Conservation (phyloP, 75 land plant genomes). For the Pseudotsuga menziesii region DNA sequence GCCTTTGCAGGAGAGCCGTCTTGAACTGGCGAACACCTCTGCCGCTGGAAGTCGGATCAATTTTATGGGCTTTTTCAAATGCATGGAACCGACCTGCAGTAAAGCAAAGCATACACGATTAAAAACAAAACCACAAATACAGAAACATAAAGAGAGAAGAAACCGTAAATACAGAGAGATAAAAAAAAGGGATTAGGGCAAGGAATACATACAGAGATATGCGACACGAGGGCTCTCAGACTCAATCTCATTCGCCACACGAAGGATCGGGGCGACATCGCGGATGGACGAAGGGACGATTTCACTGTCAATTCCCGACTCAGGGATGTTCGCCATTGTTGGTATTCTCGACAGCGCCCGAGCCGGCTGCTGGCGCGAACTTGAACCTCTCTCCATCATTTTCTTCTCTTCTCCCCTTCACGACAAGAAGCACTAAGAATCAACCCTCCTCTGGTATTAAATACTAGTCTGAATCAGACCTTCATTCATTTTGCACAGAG, state of each 20-base stretch:
- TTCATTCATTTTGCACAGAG: no score
- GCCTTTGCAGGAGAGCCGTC: conserved; percentile 83
- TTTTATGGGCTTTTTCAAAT: conserved; percentile 82
- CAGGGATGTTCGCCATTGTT: conserved; percentile 22
- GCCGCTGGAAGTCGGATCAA: conserved; percentile 83
- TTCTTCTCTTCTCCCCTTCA: background rate
- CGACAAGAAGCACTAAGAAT: background rate
- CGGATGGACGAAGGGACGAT: conserved; percentile 88
- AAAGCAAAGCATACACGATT: conserved; percentile 16
- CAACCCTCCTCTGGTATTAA: no score
- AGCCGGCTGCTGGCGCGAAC: conserved; percentile 18
- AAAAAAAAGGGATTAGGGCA: background rate
- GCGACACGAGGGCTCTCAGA: conserved; percentile 72
- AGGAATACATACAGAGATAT: conserved; percentile 70
- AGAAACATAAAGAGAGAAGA: no score
- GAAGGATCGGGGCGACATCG: conserved; percentile 79
- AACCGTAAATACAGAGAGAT: no score
- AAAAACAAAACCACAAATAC: no score
- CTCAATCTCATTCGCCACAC: conserved; percentile 94
- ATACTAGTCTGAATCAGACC: no score
- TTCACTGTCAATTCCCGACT: conserved; percentile 62
- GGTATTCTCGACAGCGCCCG: background rate
- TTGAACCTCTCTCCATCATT: conserved; percentile 20
- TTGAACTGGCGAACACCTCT: conserved; percentile 94
- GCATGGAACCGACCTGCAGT: conserved; percentile 90